These are phyloP conservation scores for Suillus ampliporus DNA, from an alignment of 768 basidiomycete species.

Conservation along the genomic window DNA sequence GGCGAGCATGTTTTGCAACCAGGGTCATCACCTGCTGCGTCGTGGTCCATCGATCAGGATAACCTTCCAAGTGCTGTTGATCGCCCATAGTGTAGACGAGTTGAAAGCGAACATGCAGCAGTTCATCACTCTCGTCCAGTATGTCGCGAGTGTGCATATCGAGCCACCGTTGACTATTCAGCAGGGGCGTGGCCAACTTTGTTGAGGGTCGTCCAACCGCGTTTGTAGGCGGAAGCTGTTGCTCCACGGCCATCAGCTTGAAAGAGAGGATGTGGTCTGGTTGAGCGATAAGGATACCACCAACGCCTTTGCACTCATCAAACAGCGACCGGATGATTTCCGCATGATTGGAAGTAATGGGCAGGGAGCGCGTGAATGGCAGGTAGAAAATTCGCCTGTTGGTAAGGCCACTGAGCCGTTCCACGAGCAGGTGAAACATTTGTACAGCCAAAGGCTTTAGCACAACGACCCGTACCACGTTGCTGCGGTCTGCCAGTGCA, in stretches of 20 bases:
- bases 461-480: conserved; percentile 38
- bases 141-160: conserved; percentile 32
- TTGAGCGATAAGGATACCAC: conserved; percentile 51
- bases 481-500: conserved; percentile 32
- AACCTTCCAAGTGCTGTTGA: conserved; percentile 42
- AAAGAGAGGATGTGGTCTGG: conserved; percentile 59
- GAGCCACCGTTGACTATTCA: conserved; percentile 28
- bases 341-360: conserved; percentile 26
- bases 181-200: conserved; percentile 23
- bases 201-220: background rate
- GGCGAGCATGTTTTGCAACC: conserved; percentile 8
- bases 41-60: conserved; percentile 48
- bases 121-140: conserved; percentile 41
- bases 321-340: conserved; percentile 15
- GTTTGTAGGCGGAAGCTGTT: conserved; percentile 13
- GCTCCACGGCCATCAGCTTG: conserved; percentile 46
- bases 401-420: conserved; percentile 36
- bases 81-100: conserved; percentile 50
- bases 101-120: conserved; percentile 50
- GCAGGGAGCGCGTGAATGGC: conserved; percentile 37
- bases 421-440: conserved; percentile 40
- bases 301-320: conserved; percentile 37
- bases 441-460: conserved; percentile 38
- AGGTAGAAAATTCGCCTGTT: conserved; percentile 40
- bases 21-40: conserved; percentile 44